These are phyloP conservation scores for Fusarium nisikadoi DNA, from an alignment of 2,329 filamentous ascomycete species.

Conservation along the genomic window DNA sequence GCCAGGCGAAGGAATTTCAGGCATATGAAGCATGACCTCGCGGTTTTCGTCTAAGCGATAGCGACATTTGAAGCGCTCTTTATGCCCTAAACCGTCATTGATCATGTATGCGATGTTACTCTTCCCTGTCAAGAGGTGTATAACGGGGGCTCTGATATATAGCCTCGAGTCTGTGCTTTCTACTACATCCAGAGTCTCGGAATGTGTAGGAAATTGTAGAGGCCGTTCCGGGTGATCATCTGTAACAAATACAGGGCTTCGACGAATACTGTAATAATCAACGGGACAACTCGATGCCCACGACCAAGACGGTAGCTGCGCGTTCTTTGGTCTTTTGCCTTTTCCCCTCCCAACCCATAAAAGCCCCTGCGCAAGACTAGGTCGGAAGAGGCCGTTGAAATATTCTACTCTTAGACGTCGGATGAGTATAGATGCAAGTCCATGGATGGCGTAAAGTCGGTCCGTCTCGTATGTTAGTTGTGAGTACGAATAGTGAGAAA, in stretches of 20 bases:
- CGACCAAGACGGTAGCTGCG: not conserved
- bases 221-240: not conserved
- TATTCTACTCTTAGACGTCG: not conserved
- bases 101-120: not conserved
- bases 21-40: not conserved
- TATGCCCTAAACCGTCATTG: not conserved
- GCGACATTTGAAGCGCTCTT: rapidly evolving
- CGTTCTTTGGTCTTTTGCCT: not conserved
- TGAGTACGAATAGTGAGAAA: too few species aligned
- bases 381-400: not conserved
- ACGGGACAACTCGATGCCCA: not conserved
- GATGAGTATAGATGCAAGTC: rapidly evolving
- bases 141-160: not conserved
- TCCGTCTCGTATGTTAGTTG: not conserved
- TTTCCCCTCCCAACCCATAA: rapidly evolving
- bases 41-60: not conserved
- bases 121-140: too few species aligned
- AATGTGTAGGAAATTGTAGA: not conserved
- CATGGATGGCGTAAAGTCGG: not conserved
- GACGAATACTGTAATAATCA: rapidly evolving
- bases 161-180: not conserved
- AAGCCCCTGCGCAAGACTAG: not conserved
- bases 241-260: rapidly evolving
- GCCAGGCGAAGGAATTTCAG: rapidly evolving
- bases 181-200: not conserved